Base-by-base conservation (phyloP, 768 basidiomycete species). In the Leccinum incarnatum region DNA sequence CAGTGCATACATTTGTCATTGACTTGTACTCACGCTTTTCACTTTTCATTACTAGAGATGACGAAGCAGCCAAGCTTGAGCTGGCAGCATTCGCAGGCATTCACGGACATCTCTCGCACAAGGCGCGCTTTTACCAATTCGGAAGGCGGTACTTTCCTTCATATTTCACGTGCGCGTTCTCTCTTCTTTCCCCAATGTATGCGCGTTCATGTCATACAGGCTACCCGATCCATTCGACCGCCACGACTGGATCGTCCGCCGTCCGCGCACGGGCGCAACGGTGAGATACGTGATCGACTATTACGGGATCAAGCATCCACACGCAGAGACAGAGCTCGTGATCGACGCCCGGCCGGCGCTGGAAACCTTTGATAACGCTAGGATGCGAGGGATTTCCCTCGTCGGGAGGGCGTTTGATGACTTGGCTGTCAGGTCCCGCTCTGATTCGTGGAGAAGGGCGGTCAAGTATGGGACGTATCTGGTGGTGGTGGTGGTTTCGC, bases 241-340 rank as follows among this genome's bases (percentile, higher is more conserved):
- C 40, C 61, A 63, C 4, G 62, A 63, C 47, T 59, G 61, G 62
- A 63, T 63, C 19, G 30, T 63, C 29, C 56, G 56, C 15, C 62
- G 55, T 48, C 56, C 56, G 5, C 29, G 53, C 17, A 42, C 49
- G 40, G 53, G 61, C 4, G 40, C 30, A 51, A 45, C 19, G n/a
- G 23, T 27, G 3, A 47, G 60, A 29, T 62, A 62, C 25, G 60
- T 58, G 7, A 63, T 63, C 6, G 62, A 63, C 51, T 62, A 63
- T 23, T 62, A 62, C 4, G 61, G 62, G 10, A 17, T 58, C 32
- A 63, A 55, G 25, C 50, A 63, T 58, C 36, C 50, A 5, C 25
- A 19, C 14, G 25, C 46, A 7, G 53, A 63, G 11, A 58, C 62
- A 17, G 11, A 40, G 15, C 36, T 54, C 5, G 37, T 58, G 7